These are phyloP conservation scores for Calonectria crousiana DNA, from an alignment of 2,329 filamentous ascomycete species.

Conservation along the genomic window DNA sequence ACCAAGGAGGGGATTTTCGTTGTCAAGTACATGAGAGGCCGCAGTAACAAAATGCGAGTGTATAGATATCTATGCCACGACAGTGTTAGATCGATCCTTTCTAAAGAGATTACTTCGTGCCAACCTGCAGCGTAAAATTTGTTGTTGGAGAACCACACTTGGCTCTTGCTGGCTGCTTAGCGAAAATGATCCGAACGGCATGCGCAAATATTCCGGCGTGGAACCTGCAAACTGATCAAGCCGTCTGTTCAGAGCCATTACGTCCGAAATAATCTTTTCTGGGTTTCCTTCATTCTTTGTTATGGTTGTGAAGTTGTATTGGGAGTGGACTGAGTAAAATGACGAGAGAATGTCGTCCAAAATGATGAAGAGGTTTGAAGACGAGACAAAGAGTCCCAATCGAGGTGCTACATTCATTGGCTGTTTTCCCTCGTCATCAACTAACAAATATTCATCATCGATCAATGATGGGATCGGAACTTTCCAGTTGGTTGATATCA, in stretches of 20 bases:
- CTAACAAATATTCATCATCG: neutral
- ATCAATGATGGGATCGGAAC: neutral
- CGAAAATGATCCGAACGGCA: neutral
- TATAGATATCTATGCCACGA: neutral
- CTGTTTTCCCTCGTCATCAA: neutral
- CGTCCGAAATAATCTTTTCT: neutral
- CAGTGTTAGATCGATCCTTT: neutral
- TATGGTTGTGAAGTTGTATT: neutral
- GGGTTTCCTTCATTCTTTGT: neutral
- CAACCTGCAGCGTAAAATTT: neutral
- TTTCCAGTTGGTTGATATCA: neutral
- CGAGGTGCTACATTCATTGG: neutral
- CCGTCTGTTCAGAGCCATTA: neutral
- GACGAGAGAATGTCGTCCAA: neutral
- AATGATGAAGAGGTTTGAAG: neutral
- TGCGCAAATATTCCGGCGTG: neutral
- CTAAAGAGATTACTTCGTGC: rapidly evolving
- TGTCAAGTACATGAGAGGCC: neutral
- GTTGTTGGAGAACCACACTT: neutral
- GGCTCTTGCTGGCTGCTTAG: neutral
- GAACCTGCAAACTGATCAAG: neutral
- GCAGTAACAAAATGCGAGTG: neutral
- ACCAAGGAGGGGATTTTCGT: neutral
- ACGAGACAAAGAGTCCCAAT: neutral
- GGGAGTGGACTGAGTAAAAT: neutral